Evolutionary conservation across 768 basidiomycete genomes (phyloP).

Genomic region (Clavaria fumosa): DNA sequence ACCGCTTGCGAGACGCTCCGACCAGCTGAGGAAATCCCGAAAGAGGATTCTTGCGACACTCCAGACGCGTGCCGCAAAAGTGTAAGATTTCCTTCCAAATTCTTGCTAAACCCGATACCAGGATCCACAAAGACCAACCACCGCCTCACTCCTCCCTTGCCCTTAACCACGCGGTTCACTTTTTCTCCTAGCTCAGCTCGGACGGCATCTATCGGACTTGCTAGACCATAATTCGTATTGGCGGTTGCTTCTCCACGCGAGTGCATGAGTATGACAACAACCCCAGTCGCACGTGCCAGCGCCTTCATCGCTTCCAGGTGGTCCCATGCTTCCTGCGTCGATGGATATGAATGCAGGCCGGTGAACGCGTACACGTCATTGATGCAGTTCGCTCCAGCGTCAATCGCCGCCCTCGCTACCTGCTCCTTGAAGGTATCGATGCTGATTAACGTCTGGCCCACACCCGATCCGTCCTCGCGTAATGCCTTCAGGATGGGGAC

Average conservation of each 20-base stretch:
- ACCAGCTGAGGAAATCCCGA: constrained; percentile 52
- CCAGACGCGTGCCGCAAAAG: constrained; percentile 42
- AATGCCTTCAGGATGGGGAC: constrained; percentile 54
- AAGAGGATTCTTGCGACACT: constrained; percentile 35
- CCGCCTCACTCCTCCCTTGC: constrained; percentile 55
- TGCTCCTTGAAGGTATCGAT: constrained; percentile 80
- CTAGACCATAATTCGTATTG: constrained; percentile 52
- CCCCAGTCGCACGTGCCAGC: constrained; percentile 45
- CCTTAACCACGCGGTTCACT: constrained; percentile 47
- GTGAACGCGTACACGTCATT: constrained; percentile 84
- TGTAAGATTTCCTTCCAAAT: constrained; percentile 53
- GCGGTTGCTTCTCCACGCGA: constrained; percentile 69
- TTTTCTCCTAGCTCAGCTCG: constrained; percentile 55
- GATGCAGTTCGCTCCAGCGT: constrained; percentile 81
- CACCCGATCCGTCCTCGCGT: constrained; percentile 17
- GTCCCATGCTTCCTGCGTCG: constrained; percentile 18
- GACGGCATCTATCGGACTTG: constrained; percentile 49
- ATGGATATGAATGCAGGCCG: constrained; percentile 38
- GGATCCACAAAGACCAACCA: constrained; percentile 90
- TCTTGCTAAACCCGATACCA: constrained; percentile 91
- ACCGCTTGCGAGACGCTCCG: constrained; percentile 74
- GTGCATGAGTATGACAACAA: constrained; percentile 90
- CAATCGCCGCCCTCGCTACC: constrained; percentile 61
- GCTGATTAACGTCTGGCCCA: constrained; percentile 40
- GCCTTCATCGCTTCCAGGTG: constrained; percentile 45